Base-by-base conservation (phyloP, 768 basidiomycete genomes). In the Russula sp. region DNA sequence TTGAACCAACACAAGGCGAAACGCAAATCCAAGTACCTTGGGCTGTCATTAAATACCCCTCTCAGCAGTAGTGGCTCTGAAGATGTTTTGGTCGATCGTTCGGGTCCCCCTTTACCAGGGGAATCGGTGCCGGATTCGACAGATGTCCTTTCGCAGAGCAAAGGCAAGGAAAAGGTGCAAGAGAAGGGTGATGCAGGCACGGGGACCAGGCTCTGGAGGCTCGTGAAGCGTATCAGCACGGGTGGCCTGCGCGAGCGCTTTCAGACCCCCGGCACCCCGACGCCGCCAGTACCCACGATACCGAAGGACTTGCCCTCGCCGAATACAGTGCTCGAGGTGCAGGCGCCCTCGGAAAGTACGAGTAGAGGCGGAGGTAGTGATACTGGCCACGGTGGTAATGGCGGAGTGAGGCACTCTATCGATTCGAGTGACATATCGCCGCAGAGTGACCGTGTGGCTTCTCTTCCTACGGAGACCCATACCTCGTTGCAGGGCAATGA, bases 221-320 rank as follows among this genome's bases (percentile, higher is more conserved):
- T 90, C 57, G 79, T 90, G 79, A 89, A 87, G 72, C 79, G 85
- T 46, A 83, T 90, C 64, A 88, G 86, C 64, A 80, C 83, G 0
- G 84, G 85, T 9, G 84, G 79, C 10, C 73, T 89, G 49, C 80
- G 84, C 61, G 88, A 89, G 20, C 83, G 79, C 68, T 84, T 80
- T 66, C 54, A 66, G n/a, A 50, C 62, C 4, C 59, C 62, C 14
- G 53, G 69, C 30, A 67, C 70, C 13, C 62, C 65, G 0, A 78
- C 80, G 13, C 86, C 85, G 0, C 87, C 87, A 20, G 83, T 88
- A 0, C 87, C 87, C 44, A 78, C 81, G 9, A 75, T 88, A 3
- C 86, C 86, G 2, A 79, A 80, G 65, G 77, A 80, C 53, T 68
- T 77, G 16, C 57, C 56, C 18, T 30, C 22, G 24, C 52, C 69